Evolutionary conservation across 2,329 filamentous ascomycete species (phyloP).

Genomic region (Dissoconium aciculare): DNA sequence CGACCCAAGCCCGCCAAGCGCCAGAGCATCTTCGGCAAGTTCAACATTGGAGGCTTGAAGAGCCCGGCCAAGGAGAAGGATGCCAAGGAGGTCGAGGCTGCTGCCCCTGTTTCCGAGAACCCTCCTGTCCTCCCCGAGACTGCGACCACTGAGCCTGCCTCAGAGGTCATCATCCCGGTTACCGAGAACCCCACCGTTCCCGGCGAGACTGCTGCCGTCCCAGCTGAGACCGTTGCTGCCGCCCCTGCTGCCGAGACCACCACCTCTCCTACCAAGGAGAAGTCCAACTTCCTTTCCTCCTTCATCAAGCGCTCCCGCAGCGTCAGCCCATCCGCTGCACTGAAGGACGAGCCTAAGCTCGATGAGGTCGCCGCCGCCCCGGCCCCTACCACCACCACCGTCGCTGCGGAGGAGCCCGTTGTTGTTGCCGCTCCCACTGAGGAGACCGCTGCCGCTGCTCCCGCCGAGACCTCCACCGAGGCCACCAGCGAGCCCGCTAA

Average conservation of each 20-base stretch:
- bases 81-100: slow-evolving; percentile 56
- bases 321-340: slow-evolving; percentile 23
- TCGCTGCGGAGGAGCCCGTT: slow-evolving; percentile 20
- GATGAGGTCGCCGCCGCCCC: slow-evolving; percentile 14
- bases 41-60: slow-evolving; percentile 40
- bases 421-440: slow-evolving; percentile 14
- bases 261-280: slow-evolving; percentile 20
- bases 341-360: slow-evolving; percentile 24
- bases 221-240: slow-evolving; percentile 29
- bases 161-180: slow-evolving; percentile 21
- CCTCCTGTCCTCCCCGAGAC: slow-evolving; percentile 24
- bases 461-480: slow-evolving; percentile 13
- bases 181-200: slow-evolving; percentile 22
- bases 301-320: slow-evolving; percentile 24
- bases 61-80: slow-evolving; percentile 45
- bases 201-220: slow-evolving; percentile 19
- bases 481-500: slow-evolving; percentile 14
- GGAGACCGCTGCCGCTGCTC: slow-evolving; percentile 11
- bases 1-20: slow-evolving; percentile 63
- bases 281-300: slow-evolving; percentile 21
- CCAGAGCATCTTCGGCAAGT: slow-evolving; percentile 63
- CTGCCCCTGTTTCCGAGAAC: slow-evolving; percentile 29
- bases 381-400: slow-evolving; percentile 11
- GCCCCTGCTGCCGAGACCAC: slow-evolving; percentile 27
- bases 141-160: slow-evolving; percentile 28